A percentile compares a stretch with the other conserved stretches of the same genome.
Conservation (phyloP, 306 rosid genomes). For the Styphnolobium japonicum region DNA sequence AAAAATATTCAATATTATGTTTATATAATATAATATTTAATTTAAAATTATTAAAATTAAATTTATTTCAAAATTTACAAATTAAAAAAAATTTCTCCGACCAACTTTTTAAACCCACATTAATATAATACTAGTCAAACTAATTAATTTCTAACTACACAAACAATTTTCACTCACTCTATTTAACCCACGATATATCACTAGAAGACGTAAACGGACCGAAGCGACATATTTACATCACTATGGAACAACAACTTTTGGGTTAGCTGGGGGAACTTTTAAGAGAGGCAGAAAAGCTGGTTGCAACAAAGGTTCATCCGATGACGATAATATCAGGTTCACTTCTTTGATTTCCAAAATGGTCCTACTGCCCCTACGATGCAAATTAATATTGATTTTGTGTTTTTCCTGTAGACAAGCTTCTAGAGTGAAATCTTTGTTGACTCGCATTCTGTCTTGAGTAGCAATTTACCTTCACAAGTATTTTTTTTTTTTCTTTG, state of each 20-base stretch:
- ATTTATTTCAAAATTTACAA: no score
- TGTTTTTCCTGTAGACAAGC: background rate
- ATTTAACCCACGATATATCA: no score
- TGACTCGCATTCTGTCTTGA: background rate
- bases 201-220: no score
- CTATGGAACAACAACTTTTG: conserved; percentile 97
- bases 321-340: conserved; percentile 97
- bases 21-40: no score
- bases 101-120: no score
- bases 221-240: no score
- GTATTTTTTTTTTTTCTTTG: background rate
- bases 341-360: background rate
- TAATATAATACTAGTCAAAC: no score
- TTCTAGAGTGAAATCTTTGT: background rate
- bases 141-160: no score
- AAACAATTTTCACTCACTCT: no score
- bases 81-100: no score
- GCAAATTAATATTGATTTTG: background rate
- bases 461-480: background rate
- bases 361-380: background rate
- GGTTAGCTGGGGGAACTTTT: conserved; percentile 95
- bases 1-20: no score
- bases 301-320: conserved; percentile 87
- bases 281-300: conserved; percentile 94
- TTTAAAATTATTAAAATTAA: no score